These are phyloP conservation scores for Gossypium sturtianum DNA, from an alignment of 345 rosid species.

Conservation along the genomic window DNA sequence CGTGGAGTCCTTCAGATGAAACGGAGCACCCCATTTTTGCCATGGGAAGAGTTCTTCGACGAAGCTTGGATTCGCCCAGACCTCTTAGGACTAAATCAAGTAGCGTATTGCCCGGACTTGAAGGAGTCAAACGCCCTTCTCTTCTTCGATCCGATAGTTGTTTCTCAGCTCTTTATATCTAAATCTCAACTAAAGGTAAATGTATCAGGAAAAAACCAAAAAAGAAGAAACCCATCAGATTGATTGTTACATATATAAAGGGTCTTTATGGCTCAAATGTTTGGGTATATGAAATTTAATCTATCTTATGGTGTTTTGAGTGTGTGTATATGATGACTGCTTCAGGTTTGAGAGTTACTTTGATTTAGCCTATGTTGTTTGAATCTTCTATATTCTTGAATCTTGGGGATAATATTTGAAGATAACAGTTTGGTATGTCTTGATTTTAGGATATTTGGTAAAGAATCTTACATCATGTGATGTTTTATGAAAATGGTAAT, in stretches of 20 bases:
- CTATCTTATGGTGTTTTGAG: neutral
- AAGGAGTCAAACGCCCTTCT: conserved; percentile 19
- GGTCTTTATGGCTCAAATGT: neutral
- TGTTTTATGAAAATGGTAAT: neutral
- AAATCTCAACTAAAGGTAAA: conserved; percentile 15
- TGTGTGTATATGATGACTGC: neutral
- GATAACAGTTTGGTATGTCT: neutral
- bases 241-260: neutral
- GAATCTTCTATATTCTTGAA: neutral
- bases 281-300: neutral
- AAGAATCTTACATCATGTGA: conserved; percentile 6
- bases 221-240: too few relatives aligned
- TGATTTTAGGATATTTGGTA: neutral
- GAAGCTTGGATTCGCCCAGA: conserved; percentile 49
- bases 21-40: conserved; percentile 68
- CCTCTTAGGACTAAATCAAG: conserved; percentile 40
- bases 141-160: conserved; percentile 61
- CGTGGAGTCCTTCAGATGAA: conserved; percentile 21
- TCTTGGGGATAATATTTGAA: neutral
- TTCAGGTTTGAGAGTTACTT: neutral
- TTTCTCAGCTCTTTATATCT: conserved; percentile 52
- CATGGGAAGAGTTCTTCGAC: conserved; percentile 48
- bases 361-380: neutral
- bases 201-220: too few relatives aligned
- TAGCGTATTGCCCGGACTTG: conserved; percentile 36